Conservation (phyloP, 106 monocot species). For the Phalaenopsis equestris region DNA sequence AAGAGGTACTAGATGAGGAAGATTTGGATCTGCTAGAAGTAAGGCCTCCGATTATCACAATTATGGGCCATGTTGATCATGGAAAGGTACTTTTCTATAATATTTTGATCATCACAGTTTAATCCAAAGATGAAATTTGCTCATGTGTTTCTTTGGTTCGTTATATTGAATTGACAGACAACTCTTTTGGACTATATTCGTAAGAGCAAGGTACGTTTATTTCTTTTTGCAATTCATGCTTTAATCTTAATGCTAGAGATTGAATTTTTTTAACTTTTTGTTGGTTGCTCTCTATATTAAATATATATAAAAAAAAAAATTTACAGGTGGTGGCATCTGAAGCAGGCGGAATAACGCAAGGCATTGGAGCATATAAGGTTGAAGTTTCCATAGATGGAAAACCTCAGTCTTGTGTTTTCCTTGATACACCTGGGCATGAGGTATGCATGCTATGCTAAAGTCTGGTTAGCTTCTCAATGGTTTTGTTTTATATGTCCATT, state of each 20-base stretch:
- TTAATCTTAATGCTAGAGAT: neutral
- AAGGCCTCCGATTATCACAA: constrained; percentile 88
- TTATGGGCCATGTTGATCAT: constrained; percentile 99
- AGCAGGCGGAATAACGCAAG: constrained; percentile 97
- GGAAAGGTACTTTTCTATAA: constrained; percentile 66
- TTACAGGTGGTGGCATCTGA: constrained; percentile 89
- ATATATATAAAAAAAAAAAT: constrained; percentile 4
- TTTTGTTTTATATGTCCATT: neutral
- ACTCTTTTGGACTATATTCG: constrained; percentile 93
- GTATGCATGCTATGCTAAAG: constrained; percentile 17
- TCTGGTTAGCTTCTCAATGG: neutral
- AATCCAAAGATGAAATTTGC: neutral
- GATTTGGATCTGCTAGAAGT: constrained; percentile 69
- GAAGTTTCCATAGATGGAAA: constrained; percentile 69
- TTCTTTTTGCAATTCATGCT: neutral
- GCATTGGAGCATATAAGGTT: constrained; percentile 95
- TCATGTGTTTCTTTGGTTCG: neutral
- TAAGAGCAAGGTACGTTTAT: constrained; percentile 77
- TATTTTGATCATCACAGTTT: neutral
- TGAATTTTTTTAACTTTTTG: constrained; percentile 2
- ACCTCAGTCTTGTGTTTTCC: constrained; percentile 67
- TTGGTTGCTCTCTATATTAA: constrained; percentile 3
- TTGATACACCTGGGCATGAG: constrained; percentile 98
- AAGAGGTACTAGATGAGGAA: constrained; percentile 70
- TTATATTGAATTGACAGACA: constrained; percentile 50